A percentile compares a stretch with the other conserved stretches of the same genome.
phyloP scores from a whole-genome alignment of 139 green algal species.

The Chara braunii region DNA sequence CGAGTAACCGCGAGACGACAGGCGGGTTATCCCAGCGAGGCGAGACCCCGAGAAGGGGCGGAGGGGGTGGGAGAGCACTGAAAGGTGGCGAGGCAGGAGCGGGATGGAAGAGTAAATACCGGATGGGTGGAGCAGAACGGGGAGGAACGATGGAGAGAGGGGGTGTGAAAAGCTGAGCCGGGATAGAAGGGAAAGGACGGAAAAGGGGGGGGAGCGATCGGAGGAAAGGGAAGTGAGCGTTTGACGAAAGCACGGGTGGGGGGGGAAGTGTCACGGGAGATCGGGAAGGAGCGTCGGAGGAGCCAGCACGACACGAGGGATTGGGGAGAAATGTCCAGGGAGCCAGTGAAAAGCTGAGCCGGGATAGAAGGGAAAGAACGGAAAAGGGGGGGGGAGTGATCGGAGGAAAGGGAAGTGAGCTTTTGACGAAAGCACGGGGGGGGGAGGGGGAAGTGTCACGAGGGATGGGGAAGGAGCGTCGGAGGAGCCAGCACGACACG shows the following conservation, averaged over 20 bases:
- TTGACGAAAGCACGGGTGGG: neutral
- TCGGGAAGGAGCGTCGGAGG: too few relatives aligned
- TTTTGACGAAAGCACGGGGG: neutral
- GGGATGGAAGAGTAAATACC: too few relatives aligned
- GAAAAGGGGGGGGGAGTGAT: neutral
- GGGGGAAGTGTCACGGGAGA: slow-evolving; percentile 6
- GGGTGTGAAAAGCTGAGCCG: slow-evolving; percentile 1
- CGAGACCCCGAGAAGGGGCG: too few relatives aligned
- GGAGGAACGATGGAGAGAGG: neutral
- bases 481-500: too few relatives aligned
- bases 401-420: neutral
- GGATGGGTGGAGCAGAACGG: too few relatives aligned
- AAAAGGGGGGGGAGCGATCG: neutral
- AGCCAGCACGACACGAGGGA: too few relatives aligned
- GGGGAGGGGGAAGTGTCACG: neutral
- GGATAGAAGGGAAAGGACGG: neutral
- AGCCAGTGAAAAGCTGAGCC: neutral
- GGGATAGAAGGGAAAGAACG: neutral
- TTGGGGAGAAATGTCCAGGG: neutral
- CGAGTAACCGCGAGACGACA: too few relatives aligned
- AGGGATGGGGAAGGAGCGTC: slow-evolving; percentile 2
- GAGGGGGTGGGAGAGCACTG: too few relatives aligned
- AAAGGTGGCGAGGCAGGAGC: too few relatives aligned
- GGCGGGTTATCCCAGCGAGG: too few relatives aligned
- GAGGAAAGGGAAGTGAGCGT: neutral